phyloP scores from a whole-genome alignment of 2,329 filamentous ascomycete genomes.

The Pseudogymnoascus sp. region DNA sequence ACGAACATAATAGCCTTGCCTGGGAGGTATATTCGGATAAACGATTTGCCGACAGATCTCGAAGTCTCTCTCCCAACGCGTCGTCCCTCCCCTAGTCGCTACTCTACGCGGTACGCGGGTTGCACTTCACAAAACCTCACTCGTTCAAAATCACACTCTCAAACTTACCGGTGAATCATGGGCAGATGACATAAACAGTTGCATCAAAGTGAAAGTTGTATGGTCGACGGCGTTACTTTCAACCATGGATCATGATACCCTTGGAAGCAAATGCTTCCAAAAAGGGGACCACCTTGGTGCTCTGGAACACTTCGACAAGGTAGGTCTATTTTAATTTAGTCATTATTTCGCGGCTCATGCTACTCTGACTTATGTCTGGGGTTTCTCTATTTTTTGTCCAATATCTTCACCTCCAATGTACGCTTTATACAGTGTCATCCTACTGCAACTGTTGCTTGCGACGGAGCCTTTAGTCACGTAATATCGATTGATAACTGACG shows the following conservation, averaged over 20 bases:
- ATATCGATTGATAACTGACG: conserved; percentile 9
- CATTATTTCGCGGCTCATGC: neutral
- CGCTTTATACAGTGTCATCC: too few species aligned
- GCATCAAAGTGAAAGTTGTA: neutral
- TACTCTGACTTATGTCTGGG: neutral
- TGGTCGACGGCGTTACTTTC: neutral
- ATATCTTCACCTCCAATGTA: neutral
- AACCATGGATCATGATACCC: conserved; percentile 23
- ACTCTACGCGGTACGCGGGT: neutral
- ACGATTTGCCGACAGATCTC: neutral
- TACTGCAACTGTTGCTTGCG: neutral
- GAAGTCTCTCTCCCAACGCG: neutral
- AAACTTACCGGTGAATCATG: neutral
- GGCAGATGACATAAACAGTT: neutral
- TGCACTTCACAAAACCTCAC: neutral
- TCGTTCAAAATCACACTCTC: neutral
- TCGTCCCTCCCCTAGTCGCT: too few species aligned
- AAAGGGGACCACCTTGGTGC: conserved; percentile 25
- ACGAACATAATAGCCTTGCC: conserved; percentile 10
- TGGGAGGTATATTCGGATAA: conserved; percentile 5
- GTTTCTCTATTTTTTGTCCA: too few species aligned
- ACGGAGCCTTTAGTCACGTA: neutral
- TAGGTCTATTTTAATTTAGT: conserved; percentile 15
- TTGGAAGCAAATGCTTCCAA: conserved; percentile 25
- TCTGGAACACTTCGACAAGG: conserved; percentile 24